phyloP scores from a whole-genome alignment of 202 grass and related monocot genomes.

The Schoenoplectus tabernaemontani region DNA sequence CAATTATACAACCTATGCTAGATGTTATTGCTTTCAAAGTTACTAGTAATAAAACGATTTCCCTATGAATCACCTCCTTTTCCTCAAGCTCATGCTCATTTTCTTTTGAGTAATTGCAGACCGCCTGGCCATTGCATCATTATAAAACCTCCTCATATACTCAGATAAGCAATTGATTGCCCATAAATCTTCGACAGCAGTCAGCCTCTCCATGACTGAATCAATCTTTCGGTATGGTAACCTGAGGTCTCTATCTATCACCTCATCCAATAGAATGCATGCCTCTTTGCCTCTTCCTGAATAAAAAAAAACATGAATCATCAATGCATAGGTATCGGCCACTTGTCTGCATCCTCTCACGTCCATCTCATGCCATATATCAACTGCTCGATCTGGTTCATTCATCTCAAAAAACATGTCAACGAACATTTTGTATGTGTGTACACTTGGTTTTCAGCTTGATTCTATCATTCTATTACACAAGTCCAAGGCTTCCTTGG shows the following conservation, averaged over 20 bases:
- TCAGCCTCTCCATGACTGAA: slow-evolving; percentile 55
- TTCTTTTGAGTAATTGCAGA: slow-evolving; percentile 83
- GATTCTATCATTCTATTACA: slow-evolving; percentile 71
- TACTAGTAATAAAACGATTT: background rate
- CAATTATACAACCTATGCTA: background rate
- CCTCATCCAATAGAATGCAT: slow-evolving; percentile 51
- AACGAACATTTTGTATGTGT: slow-evolving; percentile 93
- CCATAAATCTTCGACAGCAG: slow-evolving; percentile 55
- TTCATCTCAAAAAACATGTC: slow-evolving; percentile 74
- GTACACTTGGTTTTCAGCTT: slow-evolving; percentile 76
- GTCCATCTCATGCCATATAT: slow-evolving; percentile 85
- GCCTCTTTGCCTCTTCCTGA: slow-evolving; percentile 53
- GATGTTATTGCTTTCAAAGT: background rate
- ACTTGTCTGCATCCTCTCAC: slow-evolving; percentile 44
- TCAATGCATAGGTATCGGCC: slow-evolving; percentile 66
- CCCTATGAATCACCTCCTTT: slow-evolving; percentile 35
- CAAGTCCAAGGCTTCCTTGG: slow-evolving; percentile 42
- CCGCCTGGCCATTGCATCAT: slow-evolving; percentile 74
- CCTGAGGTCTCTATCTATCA: slow-evolving; percentile 67
- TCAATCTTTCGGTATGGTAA: slow-evolving; percentile 69
- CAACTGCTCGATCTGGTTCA: slow-evolving; percentile 50
- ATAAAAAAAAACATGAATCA: slow-evolving; percentile 84
- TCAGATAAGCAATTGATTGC: slow-evolving; percentile 72
- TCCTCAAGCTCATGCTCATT: slow-evolving; percentile 68
- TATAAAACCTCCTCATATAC: slow-evolving; percentile 92